These are phyloP conservation scores for Persicaria maculosa DNA, from an alignment of 148 eudicot species.

Conservation along the genomic window DNA sequence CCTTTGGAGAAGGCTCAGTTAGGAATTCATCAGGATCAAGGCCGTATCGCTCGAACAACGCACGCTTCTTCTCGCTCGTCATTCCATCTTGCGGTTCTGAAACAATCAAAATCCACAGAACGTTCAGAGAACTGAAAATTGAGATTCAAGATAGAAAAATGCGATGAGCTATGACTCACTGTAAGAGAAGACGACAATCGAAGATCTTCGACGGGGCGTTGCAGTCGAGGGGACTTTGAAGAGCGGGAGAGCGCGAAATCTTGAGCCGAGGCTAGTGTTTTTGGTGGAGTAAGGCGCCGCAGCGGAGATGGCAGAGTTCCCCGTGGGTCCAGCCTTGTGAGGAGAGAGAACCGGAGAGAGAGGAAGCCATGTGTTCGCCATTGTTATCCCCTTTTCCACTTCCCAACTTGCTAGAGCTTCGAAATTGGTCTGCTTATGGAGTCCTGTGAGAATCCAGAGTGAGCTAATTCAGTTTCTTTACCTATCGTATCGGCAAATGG, in stretches of 20 bases:
- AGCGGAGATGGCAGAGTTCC: neutral
- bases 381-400: slow-evolving; percentile 4
- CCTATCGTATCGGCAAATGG: no score
- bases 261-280: slow-evolving; percentile 11
- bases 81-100: slow-evolving; percentile 38
- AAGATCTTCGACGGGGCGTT: slow-evolving; percentile 19
- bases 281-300: neutral
- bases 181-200: slow-evolving; percentile 24
- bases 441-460: no score
- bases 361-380: slow-evolving; percentile 27
- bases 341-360: slow-evolving; percentile 25
- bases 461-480: no score
- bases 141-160: neutral
- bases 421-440: neutral
- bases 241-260: slow-evolving; percentile 12
- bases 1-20: slow-evolving; percentile 58
- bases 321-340: slow-evolving; percentile 10
- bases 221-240: slow-evolving; percentile 13
- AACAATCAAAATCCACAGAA: neutral
- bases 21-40: slow-evolving; percentile 62
- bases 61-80: slow-evolving; percentile 33
- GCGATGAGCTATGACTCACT: slow-evolving; percentile 21
- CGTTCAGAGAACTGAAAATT: neutral
- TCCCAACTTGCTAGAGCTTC: neutral
- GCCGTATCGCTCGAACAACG: slow-evolving; percentile 58